phyloP scores from a whole-genome alignment of 1,139 yeast species.

The Yamadazyma kanchanaburiensis region DNA sequence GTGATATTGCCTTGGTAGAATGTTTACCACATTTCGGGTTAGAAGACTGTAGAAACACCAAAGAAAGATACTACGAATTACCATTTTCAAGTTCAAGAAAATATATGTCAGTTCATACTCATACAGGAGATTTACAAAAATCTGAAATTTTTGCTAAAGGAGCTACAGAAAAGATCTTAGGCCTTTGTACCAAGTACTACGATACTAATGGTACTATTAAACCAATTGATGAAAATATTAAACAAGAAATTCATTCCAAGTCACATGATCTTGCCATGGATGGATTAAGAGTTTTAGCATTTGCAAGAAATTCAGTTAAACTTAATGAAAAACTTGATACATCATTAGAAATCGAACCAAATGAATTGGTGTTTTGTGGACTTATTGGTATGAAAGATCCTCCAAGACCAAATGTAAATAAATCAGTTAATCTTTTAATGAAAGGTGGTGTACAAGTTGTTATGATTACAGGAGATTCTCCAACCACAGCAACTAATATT shows the following conservation, averaged over 20 bases:
- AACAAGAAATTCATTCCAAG: constrained; percentile 44
- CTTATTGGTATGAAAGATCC: constrained; percentile 95
- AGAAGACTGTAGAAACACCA: constrained; percentile 63
- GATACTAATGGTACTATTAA: constrained; percentile 54
- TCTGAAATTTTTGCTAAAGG: constrained; percentile 77
- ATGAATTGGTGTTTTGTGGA: constrained; percentile 73
- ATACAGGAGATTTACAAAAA: constrained; percentile 54
- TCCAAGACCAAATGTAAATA: constrained; percentile 80
- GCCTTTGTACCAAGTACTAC: constrained; percentile 56
- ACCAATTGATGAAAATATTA: constrained; percentile 50
- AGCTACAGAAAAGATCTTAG: constrained; percentile 76
- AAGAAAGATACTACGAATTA: constrained; percentile 61
- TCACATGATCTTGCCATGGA: constrained; percentile 70
- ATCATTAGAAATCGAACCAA: constrained; percentile 35
- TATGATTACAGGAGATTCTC: constrained; percentile 97
- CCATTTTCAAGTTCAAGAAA: constrained; percentile 86
- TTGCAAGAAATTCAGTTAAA: constrained; percentile 54
- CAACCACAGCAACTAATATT: constrained; percentile 86
- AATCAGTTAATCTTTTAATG: constrained; percentile 68
- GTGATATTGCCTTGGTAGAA: constrained; percentile 87
- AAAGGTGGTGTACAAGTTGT: constrained; percentile 94
- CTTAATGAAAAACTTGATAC: constrained; percentile 15
- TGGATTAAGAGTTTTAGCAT: constrained; percentile 83
- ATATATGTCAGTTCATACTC: constrained; percentile 79
- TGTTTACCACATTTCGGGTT: constrained; percentile 67